Percentiles rank a stretch among this genome's conserved stretches.
Conservation (phyloP, 2,329 filamentous ascomycete genomes). For the Diaporthe longicolla region DNA sequence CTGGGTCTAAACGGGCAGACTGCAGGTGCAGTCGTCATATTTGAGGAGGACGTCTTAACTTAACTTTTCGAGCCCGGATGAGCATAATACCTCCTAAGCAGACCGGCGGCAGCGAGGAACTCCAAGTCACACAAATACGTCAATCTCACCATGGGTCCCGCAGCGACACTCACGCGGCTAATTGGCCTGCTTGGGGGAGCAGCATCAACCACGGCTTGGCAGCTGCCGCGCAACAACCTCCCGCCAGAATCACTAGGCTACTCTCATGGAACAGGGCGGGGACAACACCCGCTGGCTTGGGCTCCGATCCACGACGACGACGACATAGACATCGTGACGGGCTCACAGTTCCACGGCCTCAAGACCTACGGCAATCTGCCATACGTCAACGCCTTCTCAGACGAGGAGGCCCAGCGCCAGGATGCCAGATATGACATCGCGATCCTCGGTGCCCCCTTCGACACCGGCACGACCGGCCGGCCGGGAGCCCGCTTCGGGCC, state of each 20-base stretch:
- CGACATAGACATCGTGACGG: constrained; percentile 57
- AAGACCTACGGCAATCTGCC: constrained; percentile 74
- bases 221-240: constrained; percentile 26
- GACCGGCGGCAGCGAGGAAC: neutral
- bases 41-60: neutral
- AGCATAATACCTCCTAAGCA: neutral
- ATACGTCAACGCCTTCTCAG: constrained; percentile 72
- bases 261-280: neutral
- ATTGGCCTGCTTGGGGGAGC: constrained; percentile 13
- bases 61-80: neutral
- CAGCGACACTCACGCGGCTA: neutral
- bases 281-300: constrained; percentile 32
- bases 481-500: constrained; percentile 41
- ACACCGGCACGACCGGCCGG: constrained; percentile 52
- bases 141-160: constrained; percentile 28
- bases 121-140: neutral
- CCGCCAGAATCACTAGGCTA: constrained; percentile 19
- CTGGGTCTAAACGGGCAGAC: neutral
- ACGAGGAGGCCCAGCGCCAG: constrained; percentile 61
- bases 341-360: constrained; percentile 67
- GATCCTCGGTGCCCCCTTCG: constrained; percentile 65
- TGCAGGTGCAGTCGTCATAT: neutral
- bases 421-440: constrained; percentile 69
- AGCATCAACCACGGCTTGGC: constrained; percentile 32
- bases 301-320: constrained; percentile 47